These are phyloP conservation scores for Magnusiomyces magnusii DNA, from an alignment of 1,139 yeast species.

Conservation along the genomic window DNA sequence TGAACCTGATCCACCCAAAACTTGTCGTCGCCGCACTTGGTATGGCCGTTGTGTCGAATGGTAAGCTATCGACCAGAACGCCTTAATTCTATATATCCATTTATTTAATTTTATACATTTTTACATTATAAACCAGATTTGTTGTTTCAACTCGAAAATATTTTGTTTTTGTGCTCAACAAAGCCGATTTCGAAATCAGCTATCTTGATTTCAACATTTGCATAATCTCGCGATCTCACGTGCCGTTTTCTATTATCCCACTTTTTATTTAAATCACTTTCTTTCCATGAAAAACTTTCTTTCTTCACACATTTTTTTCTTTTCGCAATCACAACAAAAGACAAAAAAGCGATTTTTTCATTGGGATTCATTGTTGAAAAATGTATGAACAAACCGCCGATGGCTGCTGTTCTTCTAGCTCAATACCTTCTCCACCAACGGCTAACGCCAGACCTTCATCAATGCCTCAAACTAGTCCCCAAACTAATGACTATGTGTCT, in stretches of 20 bases:
- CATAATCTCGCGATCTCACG: background rate
- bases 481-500: background rate
- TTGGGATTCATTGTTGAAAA: background rate
- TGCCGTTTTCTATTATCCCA: background rate
- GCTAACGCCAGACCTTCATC: background rate
- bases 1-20: conserved; percentile 16
- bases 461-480: background rate
- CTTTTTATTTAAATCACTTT: background rate
- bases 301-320: background rate
- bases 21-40: conserved; percentile 25
- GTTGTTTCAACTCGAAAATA: background rate
- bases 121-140: background rate
- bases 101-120: background rate
- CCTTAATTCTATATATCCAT: background rate
- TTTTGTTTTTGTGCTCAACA: background rate
- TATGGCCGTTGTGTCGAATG: conserved; percentile 27
- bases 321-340: no score
- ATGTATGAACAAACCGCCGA: conserved; percentile 1
- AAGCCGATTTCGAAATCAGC: background rate
- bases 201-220: background rate
- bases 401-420: conserved; percentile 1
- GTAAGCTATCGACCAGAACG: background rate
- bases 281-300: background rate
- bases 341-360: background rate
- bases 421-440: background rate